phyloP scores from a whole-genome alignment of 176 grass and related monocot genomes.

The Aegilops tauschii region DNA sequence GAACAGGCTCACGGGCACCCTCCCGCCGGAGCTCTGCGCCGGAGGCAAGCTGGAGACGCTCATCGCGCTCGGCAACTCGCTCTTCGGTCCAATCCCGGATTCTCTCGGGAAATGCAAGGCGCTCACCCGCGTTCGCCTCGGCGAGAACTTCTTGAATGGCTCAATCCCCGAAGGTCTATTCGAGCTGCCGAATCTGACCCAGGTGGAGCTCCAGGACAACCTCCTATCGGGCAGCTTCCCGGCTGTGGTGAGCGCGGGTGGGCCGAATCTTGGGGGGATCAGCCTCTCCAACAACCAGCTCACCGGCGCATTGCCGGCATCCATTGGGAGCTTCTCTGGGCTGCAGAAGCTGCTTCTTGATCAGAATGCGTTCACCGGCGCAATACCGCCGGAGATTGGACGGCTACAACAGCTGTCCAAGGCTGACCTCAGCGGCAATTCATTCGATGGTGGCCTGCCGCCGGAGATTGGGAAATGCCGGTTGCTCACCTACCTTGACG shows the following conservation, averaged over 20 bases:
- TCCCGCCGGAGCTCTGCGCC: slow-evolving; percentile 71
- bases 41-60: slow-evolving; percentile 77
- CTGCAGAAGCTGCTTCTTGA: slow-evolving; percentile 83
- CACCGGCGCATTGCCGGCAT: slow-evolving; percentile 56
- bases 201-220: slow-evolving; percentile 96
- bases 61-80: slow-evolving; percentile 83
- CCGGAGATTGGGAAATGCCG: slow-evolving; percentile 76
- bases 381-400: slow-evolving; percentile 69
- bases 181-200: slow-evolving; percentile 68
- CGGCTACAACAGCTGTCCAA: slow-evolving; percentile 78
- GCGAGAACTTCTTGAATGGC: slow-evolving; percentile 92
- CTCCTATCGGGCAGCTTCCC: slow-evolving; percentile 78
- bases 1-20: slow-evolving; percentile 78
- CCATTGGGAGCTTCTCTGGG: slow-evolving; percentile 74
- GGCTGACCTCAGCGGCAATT: slow-evolving; percentile 72
- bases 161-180: slow-evolving; percentile 77
- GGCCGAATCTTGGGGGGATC: slow-evolving; percentile 60
- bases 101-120: slow-evolving; percentile 69
- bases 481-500: slow-evolving; percentile 74
- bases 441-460: slow-evolving; percentile 43
- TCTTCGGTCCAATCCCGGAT: slow-evolving; percentile 78
- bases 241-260: slow-evolving; percentile 18
- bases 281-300: slow-evolving; percentile 92
- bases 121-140: slow-evolving; percentile 71
- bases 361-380: slow-evolving; percentile 68